Evolutionary conservation across 2,329 filamentous ascomycete genomes (phyloP).

Genomic region (Epichloe sylvatica): DNA sequence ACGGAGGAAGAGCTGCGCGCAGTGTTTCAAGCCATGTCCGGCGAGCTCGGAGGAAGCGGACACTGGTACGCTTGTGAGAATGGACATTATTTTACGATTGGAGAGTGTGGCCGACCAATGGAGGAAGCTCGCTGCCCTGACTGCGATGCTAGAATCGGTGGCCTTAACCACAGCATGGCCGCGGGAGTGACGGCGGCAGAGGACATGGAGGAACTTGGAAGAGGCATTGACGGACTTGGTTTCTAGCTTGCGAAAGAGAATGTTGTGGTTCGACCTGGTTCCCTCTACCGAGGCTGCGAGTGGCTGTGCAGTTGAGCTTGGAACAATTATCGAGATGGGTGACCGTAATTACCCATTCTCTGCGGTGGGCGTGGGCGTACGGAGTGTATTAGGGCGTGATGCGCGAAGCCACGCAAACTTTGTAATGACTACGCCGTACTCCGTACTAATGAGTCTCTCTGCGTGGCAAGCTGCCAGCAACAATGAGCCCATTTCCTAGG

Average conservation of each 20-base stretch:
- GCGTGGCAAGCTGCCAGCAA: no score
- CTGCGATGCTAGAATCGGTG: conserved; percentile 44
- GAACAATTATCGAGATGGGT: no score
- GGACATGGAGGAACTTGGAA: conserved; percentile 6
- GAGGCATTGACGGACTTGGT: not conserved
- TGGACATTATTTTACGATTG: conserved; percentile 48
- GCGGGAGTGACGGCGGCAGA: conserved; percentile 37
- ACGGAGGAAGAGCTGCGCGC: conserved; percentile 36
- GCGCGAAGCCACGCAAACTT: no score
- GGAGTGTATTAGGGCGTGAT: no score
- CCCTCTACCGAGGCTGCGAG: no score
- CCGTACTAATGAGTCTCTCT: no score
- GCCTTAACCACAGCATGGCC: conserved; percentile 32
- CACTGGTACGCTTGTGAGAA: conserved; percentile 49
- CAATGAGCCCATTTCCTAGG: no score
- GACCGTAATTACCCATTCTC: no score
- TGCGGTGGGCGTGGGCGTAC: no score
- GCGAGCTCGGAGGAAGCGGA: conserved; percentile 36
- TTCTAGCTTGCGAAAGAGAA: not conserved
- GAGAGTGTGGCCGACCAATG: conserved; percentile 55
- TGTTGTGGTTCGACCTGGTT: not conserved
- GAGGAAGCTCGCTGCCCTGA: conserved; percentile 45
- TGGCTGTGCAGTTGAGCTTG: no score
- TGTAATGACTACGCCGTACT: no score
- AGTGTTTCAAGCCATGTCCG: conserved; percentile 37